Base-by-base conservation (phyloP, 2,329 filamentous ascomycete genomes). In the Sclerotinia spermophila region DNA sequence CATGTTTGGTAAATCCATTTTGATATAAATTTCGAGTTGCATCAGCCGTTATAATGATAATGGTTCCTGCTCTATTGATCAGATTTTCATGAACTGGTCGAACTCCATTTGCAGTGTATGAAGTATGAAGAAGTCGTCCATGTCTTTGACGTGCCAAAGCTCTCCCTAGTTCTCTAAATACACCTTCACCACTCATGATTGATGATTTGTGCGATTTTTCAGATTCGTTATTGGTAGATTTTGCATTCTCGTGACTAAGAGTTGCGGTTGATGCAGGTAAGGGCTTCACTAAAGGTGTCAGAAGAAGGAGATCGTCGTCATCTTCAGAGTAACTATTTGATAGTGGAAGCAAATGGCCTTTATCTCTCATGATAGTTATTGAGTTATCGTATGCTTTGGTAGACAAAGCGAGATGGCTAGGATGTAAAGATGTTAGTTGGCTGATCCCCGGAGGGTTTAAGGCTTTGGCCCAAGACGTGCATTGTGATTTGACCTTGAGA, bases 1-100 rank as follows among this genome's bases (percentile, higher is more conserved):
- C 92, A 75, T 98, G 95, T 79, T 97, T 98, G 2, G 95, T 95
- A 79, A 98, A 98, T 0, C 94, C 94, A 66, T 93, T 89, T 79
- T 98, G 95, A 78, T 97, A 98, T 21, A 97, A 83, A 78, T 98
- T 97, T 55, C 94, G 87, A 78, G 97, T 97, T 0, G 94, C 94
- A 81, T 98, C 95, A 15, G 95, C 95, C 0, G 95, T 97, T 44
- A 97, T 87, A 66, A 97, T 90, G 30, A 98, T 91, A 73, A 97
- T 93, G 5, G 92, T 93, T 67, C 91, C 93, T 17, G 94, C 94
- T 75, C 94, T 86, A 74, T 94, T 92, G 79, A 97, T 96, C 27
- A 97, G 84, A 73, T 95, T 96, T 77, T 98, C 95, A 79, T 98
- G 95, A 0, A 97, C 92, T 80, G 94, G 94, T 51, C 94, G 87